Evolutionary conservation across 371 early-diverging fungal species (phyloP).

Genomic region (Coemansia linderi): DNA sequence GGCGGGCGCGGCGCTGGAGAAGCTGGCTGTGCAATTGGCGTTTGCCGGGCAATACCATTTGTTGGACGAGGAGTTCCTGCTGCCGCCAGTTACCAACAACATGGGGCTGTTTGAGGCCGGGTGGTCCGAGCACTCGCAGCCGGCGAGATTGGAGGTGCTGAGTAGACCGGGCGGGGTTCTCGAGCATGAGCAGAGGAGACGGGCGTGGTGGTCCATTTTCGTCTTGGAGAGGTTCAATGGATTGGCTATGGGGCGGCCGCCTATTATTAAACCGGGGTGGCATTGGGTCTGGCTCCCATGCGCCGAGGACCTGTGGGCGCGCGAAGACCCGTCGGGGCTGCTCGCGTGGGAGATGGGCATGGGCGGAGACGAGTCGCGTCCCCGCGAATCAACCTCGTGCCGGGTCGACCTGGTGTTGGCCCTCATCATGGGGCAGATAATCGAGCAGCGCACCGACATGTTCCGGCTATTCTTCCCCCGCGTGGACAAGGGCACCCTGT

Average conservation of each 20-base stretch:
- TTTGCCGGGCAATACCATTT: constrained; percentile 51
- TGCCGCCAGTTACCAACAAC: constrained; percentile 48
- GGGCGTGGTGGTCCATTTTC: constrained; percentile 50
- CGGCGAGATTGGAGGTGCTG: constrained; percentile 47
- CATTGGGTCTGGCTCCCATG: constrained; percentile 54
- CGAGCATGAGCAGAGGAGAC: constrained; percentile 47
- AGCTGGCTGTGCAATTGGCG: constrained; percentile 48
- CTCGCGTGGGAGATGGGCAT: constrained; percentile 50
- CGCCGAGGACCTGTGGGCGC: constrained; percentile 43
- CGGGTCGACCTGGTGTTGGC: constrained; percentile 44
- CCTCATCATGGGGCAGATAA: constrained; percentile 47
- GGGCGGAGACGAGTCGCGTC: constrained; percentile 24
- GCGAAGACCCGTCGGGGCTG: constrained; percentile 31
- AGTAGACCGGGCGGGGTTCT: constrained; percentile 44
- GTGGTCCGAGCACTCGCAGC: constrained; percentile 49
- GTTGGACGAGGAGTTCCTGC: constrained; percentile 49
- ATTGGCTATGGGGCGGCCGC: constrained; percentile 50
- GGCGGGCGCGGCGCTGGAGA: constrained; percentile 48
- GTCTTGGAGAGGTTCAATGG: constrained; percentile 51
- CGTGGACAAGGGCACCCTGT: constrained; percentile 47
- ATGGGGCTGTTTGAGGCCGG: constrained; percentile 45
- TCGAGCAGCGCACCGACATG: constrained; percentile 49
- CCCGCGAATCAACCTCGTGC: constrained; percentile 27
- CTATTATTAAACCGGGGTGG: constrained; percentile 53
- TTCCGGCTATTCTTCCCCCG: constrained; percentile 52